Evolutionary conservation across 75 land plant genomes (phyloP), one percentile per base, ranked within the genome.

Genomic region (Isoetes taiwanensis): DNA sequence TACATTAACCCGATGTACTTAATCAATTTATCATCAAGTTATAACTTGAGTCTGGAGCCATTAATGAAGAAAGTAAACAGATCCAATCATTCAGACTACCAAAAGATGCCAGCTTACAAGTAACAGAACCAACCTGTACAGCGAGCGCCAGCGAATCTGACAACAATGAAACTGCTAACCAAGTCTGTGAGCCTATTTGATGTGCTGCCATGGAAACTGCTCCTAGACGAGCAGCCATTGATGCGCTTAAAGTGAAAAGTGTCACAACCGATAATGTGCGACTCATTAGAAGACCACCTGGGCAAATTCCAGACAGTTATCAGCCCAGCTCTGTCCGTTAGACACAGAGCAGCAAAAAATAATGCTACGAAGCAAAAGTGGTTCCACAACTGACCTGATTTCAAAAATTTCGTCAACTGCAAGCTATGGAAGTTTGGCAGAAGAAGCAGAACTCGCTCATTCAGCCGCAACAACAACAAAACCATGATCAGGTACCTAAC

Each of bases 121-220:
- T 33, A 35, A 30, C 59, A 30, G 8, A 19, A 59, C 26, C 16
- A 33, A 71, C 73, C 90, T 93, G 98, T 14, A 83, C 98, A 59
- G 98, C 81, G 63, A 93, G 75, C n/a, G 98, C 98, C 40, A 93
- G 63, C 28, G 98, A 84, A 73, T 88, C 98, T 69, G 80, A 88
- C 28, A 93, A 81, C 41, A 93, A 64, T 43, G 98, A 93, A 32
- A 80, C 41, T 9, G 98, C 89, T 67, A 93, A 52, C 98, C 98
- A 93, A 39, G 87, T 72, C 67, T 93, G 81, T 61, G 84, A 38
- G 41, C 90, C 78, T 42, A 93, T 84, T 54, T 93, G 90, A 67
- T 93, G 79, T 53, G 82, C 98, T 28, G 98, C 98, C 98, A 93
- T 93, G n/a, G 79, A 57, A 27, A 76, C 50, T 17, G 95, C 69